Conservation (phyloP, 1,284 basidiomycete genomes). For the Meira miltonrushii region DNA sequence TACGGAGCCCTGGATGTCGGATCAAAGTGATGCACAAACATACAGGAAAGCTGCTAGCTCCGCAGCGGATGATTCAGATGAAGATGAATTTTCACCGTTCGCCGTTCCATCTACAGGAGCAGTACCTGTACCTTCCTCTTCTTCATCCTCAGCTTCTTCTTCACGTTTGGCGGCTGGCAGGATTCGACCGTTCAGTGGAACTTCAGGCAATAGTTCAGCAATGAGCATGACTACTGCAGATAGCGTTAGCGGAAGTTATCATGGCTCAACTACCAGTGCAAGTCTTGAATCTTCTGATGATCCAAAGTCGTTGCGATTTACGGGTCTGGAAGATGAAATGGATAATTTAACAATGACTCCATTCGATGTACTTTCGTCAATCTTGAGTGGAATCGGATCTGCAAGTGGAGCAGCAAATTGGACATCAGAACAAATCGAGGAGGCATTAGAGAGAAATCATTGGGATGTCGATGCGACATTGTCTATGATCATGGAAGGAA, state of each 20-base stretch:
- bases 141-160: conserved; percentile 9
- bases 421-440: conserved; percentile 83
- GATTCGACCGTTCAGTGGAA: neutral
- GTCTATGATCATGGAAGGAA: conserved; percentile 74
- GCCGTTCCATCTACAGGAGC: conserved; percentile 24
- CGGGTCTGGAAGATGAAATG: conserved; percentile 4
- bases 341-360: conserved; percentile 67
- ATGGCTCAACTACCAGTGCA: conserved; percentile 5
- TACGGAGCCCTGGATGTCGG: neutral
- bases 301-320: neutral
- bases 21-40: conserved; percentile 1
- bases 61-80: conserved; percentile 56
- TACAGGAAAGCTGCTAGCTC: neutral
- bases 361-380: conserved; percentile 86
- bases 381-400: conserved; percentile 56
- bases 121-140: conserved; percentile 1
- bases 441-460: conserved; percentile 76
- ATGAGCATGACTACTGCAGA: conserved; percentile 7
- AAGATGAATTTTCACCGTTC: conserved; percentile 61
- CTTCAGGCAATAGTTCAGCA: conserved; percentile 3
- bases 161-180: neutral
- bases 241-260: conserved; percentile 3
- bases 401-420: conserved; percentile 29
- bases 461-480: conserved; percentile 94
- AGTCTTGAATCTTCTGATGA: conserved; percentile 8